These are phyloP conservation scores for Cladophialophora immunda DNA, from an alignment of 2,329 filamentous ascomycete genomes.

Conservation along the genomic window DNA sequence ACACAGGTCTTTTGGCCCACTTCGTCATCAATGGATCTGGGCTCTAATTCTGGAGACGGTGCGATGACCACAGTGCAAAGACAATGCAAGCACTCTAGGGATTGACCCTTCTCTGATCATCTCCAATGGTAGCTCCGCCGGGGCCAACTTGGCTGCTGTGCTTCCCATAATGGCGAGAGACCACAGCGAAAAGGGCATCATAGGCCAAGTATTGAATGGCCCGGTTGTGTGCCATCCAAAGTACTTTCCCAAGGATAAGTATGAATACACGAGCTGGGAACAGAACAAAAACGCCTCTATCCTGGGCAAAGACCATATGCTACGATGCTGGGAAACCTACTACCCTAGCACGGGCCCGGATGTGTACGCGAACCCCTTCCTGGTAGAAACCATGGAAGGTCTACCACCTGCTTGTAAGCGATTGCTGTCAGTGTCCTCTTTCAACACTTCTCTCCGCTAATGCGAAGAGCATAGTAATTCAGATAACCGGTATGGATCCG, in stretches of 20 bases:
- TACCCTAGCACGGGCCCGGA: neutral
- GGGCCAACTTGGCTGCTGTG: slow-evolving; percentile 7
- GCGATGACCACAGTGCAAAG: neutral
- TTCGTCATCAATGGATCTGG: neutral
- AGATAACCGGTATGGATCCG: slow-evolving; percentile 8
- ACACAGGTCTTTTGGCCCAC: neutral
- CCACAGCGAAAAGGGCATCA: neutral
- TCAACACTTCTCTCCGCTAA: neutral
- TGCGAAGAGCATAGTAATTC: neutral
- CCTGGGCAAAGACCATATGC: slow-evolving; percentile 1
- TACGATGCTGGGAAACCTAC: slow-evolving; percentile 7
- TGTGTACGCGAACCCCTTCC: neutral
- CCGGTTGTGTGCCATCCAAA: slow-evolving; percentile 22
- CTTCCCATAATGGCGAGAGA: slow-evolving; percentile 9
- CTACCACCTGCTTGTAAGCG: slow-evolving; percentile 1
- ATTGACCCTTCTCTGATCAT: slow-evolving; percentile 12
- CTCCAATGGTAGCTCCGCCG: slow-evolving; percentile 7
- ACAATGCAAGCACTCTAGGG: slow-evolving; percentile 9
- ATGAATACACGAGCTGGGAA: slow-evolving; percentile 20
- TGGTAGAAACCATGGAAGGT: slow-evolving; percentile 1
- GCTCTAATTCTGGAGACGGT: neutral
- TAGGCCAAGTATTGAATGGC: slow-evolving; percentile 18
- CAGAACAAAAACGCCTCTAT: slow-evolving; percentile 19
- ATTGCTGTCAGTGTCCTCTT: neutral
- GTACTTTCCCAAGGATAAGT: slow-evolving; percentile 21